Evolutionary conservation across 2,329 filamentous ascomycete genomes (phyloP), one percentile per base, ranked within the genome.

Genomic region (Diaporthe nobilis): DNA sequence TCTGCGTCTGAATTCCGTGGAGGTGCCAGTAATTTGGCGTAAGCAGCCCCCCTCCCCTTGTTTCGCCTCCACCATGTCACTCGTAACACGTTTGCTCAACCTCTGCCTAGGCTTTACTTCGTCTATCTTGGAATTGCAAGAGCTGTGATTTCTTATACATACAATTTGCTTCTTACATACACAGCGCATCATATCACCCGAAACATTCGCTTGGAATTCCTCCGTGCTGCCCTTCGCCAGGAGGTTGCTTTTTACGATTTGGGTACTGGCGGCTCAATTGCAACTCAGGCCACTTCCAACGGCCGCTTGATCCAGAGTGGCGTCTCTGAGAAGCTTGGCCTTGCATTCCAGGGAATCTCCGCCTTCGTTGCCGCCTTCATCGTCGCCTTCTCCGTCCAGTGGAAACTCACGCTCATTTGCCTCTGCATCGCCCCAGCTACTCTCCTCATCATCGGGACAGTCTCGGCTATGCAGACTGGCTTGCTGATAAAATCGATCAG

Each of bases 391-490:
- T 5, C 39, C 2, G n/a, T 28, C 6, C 39, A 63, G 8, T 63
- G 60, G 60, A 63, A 63, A 28, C 60, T 63, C 25, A 15, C 60
- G 17, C 60, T 63, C 25, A 63, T 63, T 9, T 63, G 58, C 37
- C 22, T 63, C 6, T 63, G 58, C 10, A 44, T 63, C 15, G 58
- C 58, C 37, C 58, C 37, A 15, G 9, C 37, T 4, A 37, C 37
- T 44, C n/a, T 63, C 4, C 12, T 44, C 37, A 44, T 63, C 5
- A 63, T 63, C 37, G 58, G 58, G 10, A 42, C 28, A 44, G 37
- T 20, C 13, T 63, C 58, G 22, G 58, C n/a, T 28, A 44, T 63
- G 58, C 37, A 63, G 34, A 28, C 37, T 10, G 58, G n/a, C 37
- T 44, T 63, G 58, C 6, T 63, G n/a, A 28, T 44, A 15, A 63